phyloP scores from a whole-genome alignment of 176 grass and related monocot species.

The Chrysopogon serrulatus region DNA sequence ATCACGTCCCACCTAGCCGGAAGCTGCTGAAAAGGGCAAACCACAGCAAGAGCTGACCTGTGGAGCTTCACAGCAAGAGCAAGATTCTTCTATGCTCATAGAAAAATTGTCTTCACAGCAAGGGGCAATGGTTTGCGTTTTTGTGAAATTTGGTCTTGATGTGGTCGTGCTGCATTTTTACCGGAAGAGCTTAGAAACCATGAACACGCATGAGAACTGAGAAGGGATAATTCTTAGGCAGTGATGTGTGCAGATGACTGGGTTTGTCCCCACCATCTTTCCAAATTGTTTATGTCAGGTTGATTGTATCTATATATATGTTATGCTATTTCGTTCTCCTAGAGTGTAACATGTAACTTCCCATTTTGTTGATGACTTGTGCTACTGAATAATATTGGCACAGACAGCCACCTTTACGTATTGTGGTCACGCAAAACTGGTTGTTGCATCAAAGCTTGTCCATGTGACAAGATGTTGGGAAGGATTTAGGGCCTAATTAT shows the following conservation, averaged over 20 bases:
- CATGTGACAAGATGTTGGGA: no score
- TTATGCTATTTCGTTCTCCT: neutral
- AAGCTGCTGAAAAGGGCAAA: constrained; percentile 66
- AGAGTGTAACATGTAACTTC: neutral
- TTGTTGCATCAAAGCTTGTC: no score
- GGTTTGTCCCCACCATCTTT: neutral
- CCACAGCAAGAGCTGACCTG: constrained; percentile 58
- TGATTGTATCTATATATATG: neutral
- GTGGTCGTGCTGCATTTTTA: neutral
- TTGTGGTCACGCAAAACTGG: no score
- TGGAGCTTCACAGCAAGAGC: neutral
- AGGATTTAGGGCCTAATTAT: no score
- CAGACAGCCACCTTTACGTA: neutral
- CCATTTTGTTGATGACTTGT: neutral
- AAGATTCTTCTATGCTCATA: neutral
- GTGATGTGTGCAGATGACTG: neutral
- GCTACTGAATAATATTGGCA: neutral
- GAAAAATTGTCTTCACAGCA: neutral
- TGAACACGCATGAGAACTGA: neutral
- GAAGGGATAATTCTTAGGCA: neutral
- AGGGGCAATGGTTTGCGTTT: neutral
- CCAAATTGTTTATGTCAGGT: neutral
- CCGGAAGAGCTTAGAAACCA: neutral
- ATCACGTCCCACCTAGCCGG: constrained; percentile 57
- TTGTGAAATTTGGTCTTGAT: neutral